Evolutionary conservation across 2,329 filamentous ascomycete species (phyloP), one percentile per base, ranked within the genome.

Genomic region (Colletotrichum kahawae): DNA sequence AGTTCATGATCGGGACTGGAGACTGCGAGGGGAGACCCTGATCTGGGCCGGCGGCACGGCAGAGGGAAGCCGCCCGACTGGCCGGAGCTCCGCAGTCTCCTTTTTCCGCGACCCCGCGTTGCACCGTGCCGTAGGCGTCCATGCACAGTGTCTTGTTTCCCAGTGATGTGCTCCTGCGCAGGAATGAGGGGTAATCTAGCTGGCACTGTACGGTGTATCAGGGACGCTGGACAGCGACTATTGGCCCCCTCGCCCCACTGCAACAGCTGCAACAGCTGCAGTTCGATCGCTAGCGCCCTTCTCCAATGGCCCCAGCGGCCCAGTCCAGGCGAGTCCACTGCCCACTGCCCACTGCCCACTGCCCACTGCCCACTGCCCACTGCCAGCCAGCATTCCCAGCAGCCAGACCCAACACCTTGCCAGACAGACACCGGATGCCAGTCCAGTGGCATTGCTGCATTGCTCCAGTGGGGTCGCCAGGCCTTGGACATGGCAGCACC

Each of bases 41-140:
- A 71, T 54, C 67, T 66, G 43, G 48, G 48, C 69, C 56, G 12
- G 14, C 63, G 29, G 48, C 48, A 67, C 68, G 65, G 33, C 54
- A 56, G 48, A 62, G 54, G 62, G 71, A 71, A 67, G 54, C 14
- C 60, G 60, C 54, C 38, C 54, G 71, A 71, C 54, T 74, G 67
- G 63, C 21, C 69, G 73, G 73, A 34, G 57, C 14, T 64, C 57
- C 69, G 73, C 69, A 33, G 9, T 34, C 57, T 75, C 48, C 34
- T 72, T 73, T 75, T 73, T 73, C 73, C 73, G 73, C 34, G 57
- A 75, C 72, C 68, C 69, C 64, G 73, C 73, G 69, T 16, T 54
- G 7, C 14, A 64, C 69, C 5, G 73, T 75, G 34, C 33, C 4
- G 2, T 0, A 14, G 14, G 4, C 10, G 4, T 16, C 4, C 1